Evolutionary conservation across 192 early-diverging fungal genomes (phyloP), one percentile per base, ranked within the genome.

Genomic region (Ramicandelaber brevisporus): DNA sequence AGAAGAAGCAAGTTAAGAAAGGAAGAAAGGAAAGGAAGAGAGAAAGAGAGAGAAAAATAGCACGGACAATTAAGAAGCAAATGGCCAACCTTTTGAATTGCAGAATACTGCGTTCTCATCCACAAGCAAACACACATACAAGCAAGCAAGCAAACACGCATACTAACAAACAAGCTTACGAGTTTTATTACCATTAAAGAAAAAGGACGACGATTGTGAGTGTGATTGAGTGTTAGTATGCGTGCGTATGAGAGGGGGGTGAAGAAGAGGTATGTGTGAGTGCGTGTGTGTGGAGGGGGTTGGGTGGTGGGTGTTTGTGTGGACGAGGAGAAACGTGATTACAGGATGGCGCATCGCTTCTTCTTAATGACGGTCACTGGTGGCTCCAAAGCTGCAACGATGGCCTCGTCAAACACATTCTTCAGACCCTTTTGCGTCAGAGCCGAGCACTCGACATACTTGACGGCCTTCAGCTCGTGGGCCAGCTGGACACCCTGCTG

Each of bases 391-490:
- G 85, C 90, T 13, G 87, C 90, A 10, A 90, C 81, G 43, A 97
- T 92, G 9, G 87, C 87, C 56, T 97, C 87, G 46, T 97, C 77
- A 58, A 76, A 97, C 23, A 85, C 84, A 43, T 89, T 89, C 59
- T 93, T 93, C 33, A 93, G 53, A 4, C 87, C 84, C 45, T 68
- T 73, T 43, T 88, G 84, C 34, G 82, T 88, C 44, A 84, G 50
- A 18, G 84, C 84, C 21, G 72, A 78, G 44, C 84, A 92, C 48
- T 92, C 83, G 18, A 92, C 66, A 50, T 86, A 92, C 49, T 88
- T 86, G 34, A 86, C 75, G 13, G 84, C 84, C 13, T 64, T 65
- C 30, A 88, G 57, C 33, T 86, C 79, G 31, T 49, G 53, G 29
- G 82, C 74, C 19, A 92, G 61, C 30, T 69, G 62, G 45, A 85